These are phyloP conservation scores for Austroboletus eburneus DNA, from an alignment of 768 basidiomycete genomes.

Conservation along the genomic window DNA sequence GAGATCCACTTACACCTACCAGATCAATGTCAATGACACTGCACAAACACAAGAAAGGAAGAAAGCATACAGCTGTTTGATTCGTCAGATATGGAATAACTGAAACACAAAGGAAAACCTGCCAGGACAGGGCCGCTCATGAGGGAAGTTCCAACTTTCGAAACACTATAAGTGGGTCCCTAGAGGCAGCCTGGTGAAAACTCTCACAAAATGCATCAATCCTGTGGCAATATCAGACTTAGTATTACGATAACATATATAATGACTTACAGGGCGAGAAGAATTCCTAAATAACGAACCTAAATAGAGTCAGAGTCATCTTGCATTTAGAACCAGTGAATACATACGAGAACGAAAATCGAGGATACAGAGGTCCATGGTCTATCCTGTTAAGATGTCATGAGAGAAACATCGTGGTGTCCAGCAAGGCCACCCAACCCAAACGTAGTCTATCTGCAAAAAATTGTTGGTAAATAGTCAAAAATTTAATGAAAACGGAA, in stretches of 20 bases:
- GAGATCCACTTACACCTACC: slow-evolving; percentile 14
- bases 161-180: neutral
- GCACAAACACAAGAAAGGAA: neutral
- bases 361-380: slow-evolving; percentile 13
- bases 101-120: neutral
- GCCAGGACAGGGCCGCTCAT: slow-evolving; percentile 14
- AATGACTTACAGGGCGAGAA: slow-evolving; percentile 7
- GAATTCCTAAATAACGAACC: slow-evolving; percentile 17
- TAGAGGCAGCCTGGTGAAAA: rapidly evolving
- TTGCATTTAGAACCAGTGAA: neutral
- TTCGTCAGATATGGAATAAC: neutral
- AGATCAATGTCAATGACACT: neutral
- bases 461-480: slow-evolving; percentile 6
- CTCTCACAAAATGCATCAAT: slow-evolving; percentile 6
- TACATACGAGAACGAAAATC: slow-evolving; percentile 18
- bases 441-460: slow-evolving; percentile 12
- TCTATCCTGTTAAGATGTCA: slow-evolving; percentile 4
- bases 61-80: slow-evolving; percentile 13
- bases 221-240: neutral
- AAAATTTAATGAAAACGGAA: neutral
- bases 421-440: slow-evolving; percentile 10
- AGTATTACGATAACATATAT: neutral
- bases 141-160: slow-evolving; percentile 13
- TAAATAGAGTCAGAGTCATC: slow-evolving; percentile 1
- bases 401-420: slow-evolving; percentile 1